Conservation (phyloP, 208 protist species). For the Trypanosoma cruzi region DNA sequence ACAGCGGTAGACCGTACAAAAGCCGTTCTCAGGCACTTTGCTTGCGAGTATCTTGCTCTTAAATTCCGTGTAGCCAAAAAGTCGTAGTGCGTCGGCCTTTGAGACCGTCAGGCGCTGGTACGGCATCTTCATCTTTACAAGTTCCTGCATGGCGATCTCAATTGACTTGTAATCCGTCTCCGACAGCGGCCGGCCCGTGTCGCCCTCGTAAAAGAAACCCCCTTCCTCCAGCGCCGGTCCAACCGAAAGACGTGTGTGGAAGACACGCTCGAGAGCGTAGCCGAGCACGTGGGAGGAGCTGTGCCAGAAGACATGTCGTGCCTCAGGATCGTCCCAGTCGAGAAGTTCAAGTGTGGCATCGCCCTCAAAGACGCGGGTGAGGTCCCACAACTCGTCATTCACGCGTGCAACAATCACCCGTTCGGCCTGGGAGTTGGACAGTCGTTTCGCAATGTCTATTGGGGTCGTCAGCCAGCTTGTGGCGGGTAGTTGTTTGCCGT, state of each 20-base stretch:
- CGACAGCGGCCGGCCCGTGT: slow-evolving; percentile 63
- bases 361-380: slow-evolving; percentile 94
- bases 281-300: slow-evolving; percentile 99
- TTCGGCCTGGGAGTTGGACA: slow-evolving; percentile 91
- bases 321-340: slow-evolving; percentile 88
- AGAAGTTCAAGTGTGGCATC: slow-evolving; percentile 87
- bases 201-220: slow-evolving; percentile 97
- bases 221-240: slow-evolving; percentile 95
- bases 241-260: slow-evolving; percentile 93
- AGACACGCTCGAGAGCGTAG: slow-evolving; percentile 96
- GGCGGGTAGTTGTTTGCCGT: slow-evolving; percentile 91
- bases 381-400: slow-evolving; percentile 96
- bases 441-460: slow-evolving; percentile 92
- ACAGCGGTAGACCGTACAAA: slow-evolving; percentile 97
- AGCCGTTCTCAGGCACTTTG: slow-evolving; percentile 92
- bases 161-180: slow-evolving; percentile 90
- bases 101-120: slow-evolving; percentile 97
- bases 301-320: slow-evolving; percentile 98
- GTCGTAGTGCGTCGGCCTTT: slow-evolving; percentile 95
- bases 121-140: slow-evolving; percentile 93
- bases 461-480: slow-evolving; percentile 94
- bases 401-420: slow-evolving; percentile 92
- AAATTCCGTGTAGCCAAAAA: slow-evolving; percentile 97
- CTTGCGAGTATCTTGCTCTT: slow-evolving; percentile 93
- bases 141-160: slow-evolving; percentile 86